Base-by-base conservation (phyloP, 768 basidiomycete genomes). In the Leccinum truebloodii region DNA sequence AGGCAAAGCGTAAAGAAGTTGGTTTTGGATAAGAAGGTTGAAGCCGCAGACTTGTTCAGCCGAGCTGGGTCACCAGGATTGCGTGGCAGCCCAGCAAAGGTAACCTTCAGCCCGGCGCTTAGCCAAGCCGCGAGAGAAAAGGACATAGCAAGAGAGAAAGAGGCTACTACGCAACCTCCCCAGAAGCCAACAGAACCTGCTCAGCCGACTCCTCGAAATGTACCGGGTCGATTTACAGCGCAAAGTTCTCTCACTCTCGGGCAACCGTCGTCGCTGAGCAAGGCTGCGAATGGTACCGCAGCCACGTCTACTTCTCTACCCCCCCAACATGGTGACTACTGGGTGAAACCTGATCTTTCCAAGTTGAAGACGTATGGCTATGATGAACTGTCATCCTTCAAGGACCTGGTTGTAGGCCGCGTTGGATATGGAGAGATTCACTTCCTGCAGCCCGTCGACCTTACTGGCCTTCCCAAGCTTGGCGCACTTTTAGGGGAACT, bases 1-100 rank as follows among this genome's bases (percentile, higher is more conserved):
- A 80, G 88, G 57, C 85, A 89, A 59, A 96, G 93, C 70, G 92
- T 96, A 59, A 98, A 98, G 80, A 96, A 96, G 71, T 82, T 98
- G 59, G 87, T 94, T 39, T 72, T 97, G 62, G 90, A 94, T 69
- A 94, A 91, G 75, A 93, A 88, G 70, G 79, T 92, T 16, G 89
- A 91, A 55, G 82, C 90, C 28, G 76, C 83, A 26, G 89, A 93
- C 62, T 67, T 93, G 55, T 88, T 92, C 67, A 81, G 83, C 41
- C 78, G 79, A 55, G 71, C 76, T 20, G 77, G 79, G 22, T 76
- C 71, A 14, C 75, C 82, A 44, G 61, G 66, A 18, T 48, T 69
- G 65, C 67, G 67, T 16, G 63, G 65, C 24, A 69, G 69, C 57
- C 65, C 72, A 10, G 65, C 67, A 24, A 90, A 85, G 69, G 80